These are phyloP conservation scores for Entamoeba moshkovskii DNA, from an alignment of 208 protist genomes.

Conservation along the genomic window DNA sequence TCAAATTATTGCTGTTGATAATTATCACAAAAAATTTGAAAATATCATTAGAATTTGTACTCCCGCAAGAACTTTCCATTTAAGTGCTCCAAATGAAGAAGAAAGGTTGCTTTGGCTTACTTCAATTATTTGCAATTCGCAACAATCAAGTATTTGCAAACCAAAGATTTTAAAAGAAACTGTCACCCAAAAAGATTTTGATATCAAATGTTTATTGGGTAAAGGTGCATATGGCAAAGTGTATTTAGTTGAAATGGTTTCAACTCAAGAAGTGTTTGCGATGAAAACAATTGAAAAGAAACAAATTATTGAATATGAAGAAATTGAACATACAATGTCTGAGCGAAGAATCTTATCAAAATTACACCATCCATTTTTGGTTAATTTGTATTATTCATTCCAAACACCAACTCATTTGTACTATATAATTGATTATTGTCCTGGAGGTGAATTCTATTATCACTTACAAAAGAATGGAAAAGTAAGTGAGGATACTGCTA, in stretches of 20 bases:
- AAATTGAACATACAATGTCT: constrained; percentile 37
- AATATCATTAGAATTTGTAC: neutral
- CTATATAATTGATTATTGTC: constrained; percentile 48
- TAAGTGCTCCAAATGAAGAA: neutral
- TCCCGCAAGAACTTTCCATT: neutral
- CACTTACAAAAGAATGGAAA: constrained; percentile 33
- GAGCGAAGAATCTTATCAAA: constrained; percentile 33
- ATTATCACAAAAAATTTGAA: neutral
- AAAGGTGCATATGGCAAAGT: constrained; percentile 30
- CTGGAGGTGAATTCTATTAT: constrained; percentile 47
- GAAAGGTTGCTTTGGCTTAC: neutral
- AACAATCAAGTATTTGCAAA: neutral
- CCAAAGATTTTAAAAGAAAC: neutral
- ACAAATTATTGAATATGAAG: constrained; percentile 34
- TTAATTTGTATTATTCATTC: constrained; percentile 49
- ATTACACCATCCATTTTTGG: constrained; percentile 46
- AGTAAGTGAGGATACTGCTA: neutral
- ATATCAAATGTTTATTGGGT: neutral
- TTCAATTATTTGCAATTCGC: neutral
- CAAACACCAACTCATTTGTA: constrained; percentile 49
- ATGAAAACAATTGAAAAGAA: constrained; percentile 55
- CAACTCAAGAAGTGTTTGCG: constrained; percentile 44
- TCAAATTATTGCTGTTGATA: neutral
- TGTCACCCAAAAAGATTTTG: constrained; percentile 9
- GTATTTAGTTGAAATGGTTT: constrained; percentile 48